Evolutionary conservation across 306 rosid species (phyloP).

Genomic region (Vicia villosa): DNA sequence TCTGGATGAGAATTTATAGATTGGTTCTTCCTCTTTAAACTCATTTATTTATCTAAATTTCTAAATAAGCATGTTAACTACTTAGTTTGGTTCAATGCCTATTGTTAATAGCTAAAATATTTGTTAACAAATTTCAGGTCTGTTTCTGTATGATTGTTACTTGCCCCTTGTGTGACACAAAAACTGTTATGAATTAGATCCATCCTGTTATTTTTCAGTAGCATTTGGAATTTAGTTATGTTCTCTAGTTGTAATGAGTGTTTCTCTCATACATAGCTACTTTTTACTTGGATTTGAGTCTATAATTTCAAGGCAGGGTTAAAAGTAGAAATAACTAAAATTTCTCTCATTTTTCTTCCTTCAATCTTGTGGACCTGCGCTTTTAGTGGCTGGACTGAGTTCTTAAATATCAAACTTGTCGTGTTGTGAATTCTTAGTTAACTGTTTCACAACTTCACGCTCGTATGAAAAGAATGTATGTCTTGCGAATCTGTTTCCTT

Average conservation of each 20-base stretch:
- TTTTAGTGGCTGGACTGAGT: constrained; percentile 8
- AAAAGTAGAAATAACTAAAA: constrained; percentile 12
- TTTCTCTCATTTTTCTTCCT: not conserved
- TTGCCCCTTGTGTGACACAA: too few relatives aligned
- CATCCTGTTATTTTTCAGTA: not conserved
- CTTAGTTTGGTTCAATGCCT: not conserved
- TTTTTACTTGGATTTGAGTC: not conserved
- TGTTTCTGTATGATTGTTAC: constrained; percentile 1
- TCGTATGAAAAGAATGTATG: constrained; percentile 3
- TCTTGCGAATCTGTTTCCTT: not conserved
- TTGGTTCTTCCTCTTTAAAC: not conserved
- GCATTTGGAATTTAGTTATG: constrained; percentile 18
- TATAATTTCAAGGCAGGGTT: not conserved
- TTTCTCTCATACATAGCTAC: not conserved
- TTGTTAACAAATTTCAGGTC: constrained; percentile 3
- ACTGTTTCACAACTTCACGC: not conserved
- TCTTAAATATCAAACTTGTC: constrained; percentile 21
- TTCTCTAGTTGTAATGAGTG: constrained; percentile 9
- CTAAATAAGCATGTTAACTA: not conserved
- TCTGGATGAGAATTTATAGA: constrained; percentile 2
- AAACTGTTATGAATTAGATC: not conserved
- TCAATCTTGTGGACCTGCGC: constrained; percentile 12
- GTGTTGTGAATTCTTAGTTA: not conserved
- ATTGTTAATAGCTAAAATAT: not conserved
- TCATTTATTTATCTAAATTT: not conserved